These are phyloP conservation scores for Malassezia japonica DNA, from an alignment of 1,284 basidiomycete genomes.

Conservation along the genomic window DNA sequence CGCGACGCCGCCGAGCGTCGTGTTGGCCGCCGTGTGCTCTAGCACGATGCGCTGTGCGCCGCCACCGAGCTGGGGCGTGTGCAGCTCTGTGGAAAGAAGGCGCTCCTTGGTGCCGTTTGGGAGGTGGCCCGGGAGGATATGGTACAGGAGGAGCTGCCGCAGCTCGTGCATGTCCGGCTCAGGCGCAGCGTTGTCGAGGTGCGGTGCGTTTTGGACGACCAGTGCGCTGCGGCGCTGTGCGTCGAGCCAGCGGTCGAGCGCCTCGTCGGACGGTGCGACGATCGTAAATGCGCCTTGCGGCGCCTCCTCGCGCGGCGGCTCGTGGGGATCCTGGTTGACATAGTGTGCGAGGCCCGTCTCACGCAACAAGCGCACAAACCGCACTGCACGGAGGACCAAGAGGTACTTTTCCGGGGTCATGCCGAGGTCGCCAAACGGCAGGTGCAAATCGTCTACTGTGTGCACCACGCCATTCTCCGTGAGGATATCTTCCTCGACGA, in stretches of 20 bases:
- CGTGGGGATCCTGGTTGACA: conserved; percentile 23
- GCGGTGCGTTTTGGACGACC: not conserved
- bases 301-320: conserved; percentile 19
- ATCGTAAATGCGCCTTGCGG: conserved; percentile 41
- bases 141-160: conserved; percentile 35
- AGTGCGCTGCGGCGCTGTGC: not conserved
- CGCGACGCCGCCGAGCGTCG: conserved; percentile 52
- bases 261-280: conserved; percentile 79
- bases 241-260: conserved; percentile 52
- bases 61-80: not conserved
- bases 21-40: conserved; percentile 39
- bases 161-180: not conserved
- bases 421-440: conserved; percentile 65
- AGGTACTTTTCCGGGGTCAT: conserved; percentile 88
- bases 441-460: conserved; percentile 69
- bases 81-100: conserved; percentile 36
- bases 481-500: conserved; percentile 41
- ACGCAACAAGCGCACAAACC: conserved; percentile 79
- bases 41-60: conserved; percentile 46
- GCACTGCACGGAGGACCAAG: conserved; percentile 75
- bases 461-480: conserved; percentile 62
- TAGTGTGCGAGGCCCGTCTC: conserved; percentile 55
- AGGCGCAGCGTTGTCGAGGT: not conserved
- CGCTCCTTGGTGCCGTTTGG: too few species aligned
- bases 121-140: conserved; percentile 37